A percentile compares a stretch with the other conserved stretches of the same genome.
Evolutionary conservation across 78 protist species (phyloP).

Genomic region (Emiliania huxleyi): DNA sequence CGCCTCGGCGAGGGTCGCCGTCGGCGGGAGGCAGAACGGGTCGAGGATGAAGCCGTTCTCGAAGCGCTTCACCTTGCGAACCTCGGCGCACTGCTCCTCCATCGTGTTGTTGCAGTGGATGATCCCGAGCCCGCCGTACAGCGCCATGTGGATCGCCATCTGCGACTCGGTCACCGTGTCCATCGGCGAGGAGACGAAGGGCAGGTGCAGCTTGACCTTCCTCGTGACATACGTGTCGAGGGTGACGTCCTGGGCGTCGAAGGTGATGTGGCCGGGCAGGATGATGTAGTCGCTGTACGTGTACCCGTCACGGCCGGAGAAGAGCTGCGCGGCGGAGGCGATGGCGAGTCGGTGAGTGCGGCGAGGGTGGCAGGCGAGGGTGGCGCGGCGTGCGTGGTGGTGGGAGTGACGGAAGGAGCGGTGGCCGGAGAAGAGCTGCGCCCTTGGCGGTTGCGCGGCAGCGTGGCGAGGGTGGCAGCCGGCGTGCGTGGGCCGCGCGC

Average conservation of each 20-base stretch:
- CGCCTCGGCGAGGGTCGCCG: slow-evolving; percentile 56
- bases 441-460: too few relatives aligned
- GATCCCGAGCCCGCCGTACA: slow-evolving; percentile 91
- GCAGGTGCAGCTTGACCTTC: slow-evolving; percentile 57
- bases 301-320: slow-evolving; percentile 32
- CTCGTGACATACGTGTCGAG: slow-evolving; percentile 48
- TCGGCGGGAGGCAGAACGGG: slow-evolving; percentile 76
- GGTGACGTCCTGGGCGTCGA: slow-evolving; percentile 53
- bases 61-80: slow-evolving; percentile 55
- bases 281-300: slow-evolving; percentile 68
- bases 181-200: slow-evolving; percentile 83
- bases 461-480: too few relatives aligned
- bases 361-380: too few relatives aligned
- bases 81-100: slow-evolving; percentile 39
- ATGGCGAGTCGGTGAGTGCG: slow-evolving; percentile 32
- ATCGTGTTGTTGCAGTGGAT: slow-evolving; percentile 82
- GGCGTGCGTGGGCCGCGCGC: too few relatives aligned
- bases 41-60: slow-evolving; percentile 82
- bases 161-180: slow-evolving; percentile 80
- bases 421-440: too few relatives aligned
- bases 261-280: slow-evolving; percentile 67
- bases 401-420: too few relatives aligned
- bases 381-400: too few relatives aligned
- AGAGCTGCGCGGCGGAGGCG: background rate
- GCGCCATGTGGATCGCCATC: slow-evolving; percentile 93